Conservation (phyloP, 306 rosid genomes). For the Rosa rugosa region DNA sequence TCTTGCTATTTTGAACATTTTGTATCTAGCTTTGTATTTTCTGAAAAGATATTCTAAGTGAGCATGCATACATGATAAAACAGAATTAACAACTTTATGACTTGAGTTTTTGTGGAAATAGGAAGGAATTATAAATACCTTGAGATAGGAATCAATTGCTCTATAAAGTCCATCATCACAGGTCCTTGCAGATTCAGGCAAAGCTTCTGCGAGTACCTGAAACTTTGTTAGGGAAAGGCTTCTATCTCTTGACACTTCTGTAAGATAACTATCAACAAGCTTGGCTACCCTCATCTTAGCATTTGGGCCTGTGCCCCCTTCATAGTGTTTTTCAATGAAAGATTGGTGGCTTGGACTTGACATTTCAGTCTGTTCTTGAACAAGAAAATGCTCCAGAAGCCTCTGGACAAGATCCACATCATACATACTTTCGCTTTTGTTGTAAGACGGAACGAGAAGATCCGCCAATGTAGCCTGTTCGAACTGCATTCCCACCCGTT, state of each 20-base stretch:
- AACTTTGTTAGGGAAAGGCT: slow-evolving; percentile 92
- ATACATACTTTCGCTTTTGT: slow-evolving; percentile 65
- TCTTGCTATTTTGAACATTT: background rate
- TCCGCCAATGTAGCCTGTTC: slow-evolving; percentile 85
- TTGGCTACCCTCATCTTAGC: slow-evolving; percentile 95
- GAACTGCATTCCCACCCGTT: slow-evolving; percentile 97
- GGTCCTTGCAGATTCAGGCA: slow-evolving; percentile 97
- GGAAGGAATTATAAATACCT: slow-evolving; percentile 52
- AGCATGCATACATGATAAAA: background rate
- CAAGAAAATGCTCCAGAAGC: slow-evolving; percentile 90
- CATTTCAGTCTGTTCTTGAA: slow-evolving; percentile 84
- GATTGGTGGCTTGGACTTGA: slow-evolving; percentile 69
- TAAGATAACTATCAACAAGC: slow-evolving; percentile 96
- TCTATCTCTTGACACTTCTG: slow-evolving; percentile 91
- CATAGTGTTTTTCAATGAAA: slow-evolving; percentile 55
- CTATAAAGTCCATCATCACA: slow-evolving; percentile 98
- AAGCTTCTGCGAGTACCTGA: slow-evolving; percentile 97
- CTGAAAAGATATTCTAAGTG: background rate
- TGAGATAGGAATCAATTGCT: slow-evolving; percentile 93
- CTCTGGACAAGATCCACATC: slow-evolving; percentile 96
- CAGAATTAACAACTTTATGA: background rate
- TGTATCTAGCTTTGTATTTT: background rate
- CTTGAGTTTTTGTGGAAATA: slow-evolving; percentile 1
- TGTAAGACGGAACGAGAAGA: slow-evolving; percentile 76
- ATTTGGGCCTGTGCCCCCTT: slow-evolving; percentile 50